Base-by-base conservation (phyloP, 164 flowering plant species). In the Aristolochia californica region DNA sequence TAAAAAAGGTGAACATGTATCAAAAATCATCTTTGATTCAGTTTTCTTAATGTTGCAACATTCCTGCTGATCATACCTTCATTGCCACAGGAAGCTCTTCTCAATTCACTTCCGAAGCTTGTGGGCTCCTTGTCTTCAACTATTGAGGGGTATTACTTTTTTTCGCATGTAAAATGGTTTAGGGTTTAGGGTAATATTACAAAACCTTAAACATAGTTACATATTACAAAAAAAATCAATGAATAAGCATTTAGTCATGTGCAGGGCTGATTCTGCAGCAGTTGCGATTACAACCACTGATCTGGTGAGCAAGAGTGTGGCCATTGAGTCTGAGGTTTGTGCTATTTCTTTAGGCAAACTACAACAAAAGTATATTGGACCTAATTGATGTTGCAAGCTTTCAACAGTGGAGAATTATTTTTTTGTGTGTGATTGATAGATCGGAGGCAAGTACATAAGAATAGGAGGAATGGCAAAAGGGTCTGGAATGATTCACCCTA, bases 381-480 rank as follows among this genome's bases (percentile, higher is more conserved):
- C 10, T 34, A 34, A 34, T 34, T 2, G 40, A 34, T 7, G 40
- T 34, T 34, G 7, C 40, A 34, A 34, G 40, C 40, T 34, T 5
- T 34, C 40, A 34, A 2, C 9, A 34, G 40, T 28, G 34, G 34
- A 28, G 7, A 7, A 28, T 2, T 2, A 12, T 4, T 27, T 24
- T 27, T 1, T 54, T 26, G 27, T 63, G 66, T 18, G 47, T 34
- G 40, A 34, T 34, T 34, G 1, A 7, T 70, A 93, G 99, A 78
- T 89, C 64, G 96, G 94, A 70, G 90, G 88, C 23, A 68, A 77
- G 43, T 48, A n/a, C n/a, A 56, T 89, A 54, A 77, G 83, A 70
- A 56, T 93, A 67, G 99, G 99, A 40, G 99, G 99, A 64, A 89
- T 93, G 90, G 99, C 99, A 55, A 93, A 89, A 74, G 99, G 99